Conservation (phyloP, 2,329 filamentous ascomycete species). For the Hypoxylon sp. region DNA sequence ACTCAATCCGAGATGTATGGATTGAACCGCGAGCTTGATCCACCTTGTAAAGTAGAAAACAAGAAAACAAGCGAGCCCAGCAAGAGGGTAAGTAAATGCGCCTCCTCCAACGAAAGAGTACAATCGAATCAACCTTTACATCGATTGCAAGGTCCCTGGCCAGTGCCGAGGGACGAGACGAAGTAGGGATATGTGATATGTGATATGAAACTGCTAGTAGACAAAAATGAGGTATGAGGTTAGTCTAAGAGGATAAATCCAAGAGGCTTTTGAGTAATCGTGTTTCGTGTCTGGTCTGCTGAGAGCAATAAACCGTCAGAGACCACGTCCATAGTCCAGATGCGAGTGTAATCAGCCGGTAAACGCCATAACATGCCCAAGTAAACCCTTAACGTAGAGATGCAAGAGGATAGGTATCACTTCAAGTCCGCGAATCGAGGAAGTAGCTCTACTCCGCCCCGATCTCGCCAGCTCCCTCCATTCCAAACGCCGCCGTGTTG, state of each 20-base stretch:
- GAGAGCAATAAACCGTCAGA: conserved; percentile 45
- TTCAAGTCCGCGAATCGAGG: conserved; percentile 6
- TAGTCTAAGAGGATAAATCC: conserved; percentile 36
- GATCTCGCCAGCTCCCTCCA: conserved; percentile 69
- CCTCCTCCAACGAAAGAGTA: conserved; percentile 23
- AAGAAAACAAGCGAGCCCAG: conserved; percentile 20
- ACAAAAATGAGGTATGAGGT: conserved; percentile 29
- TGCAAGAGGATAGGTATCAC: conserved; percentile 35
- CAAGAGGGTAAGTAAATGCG: conserved; percentile 7
- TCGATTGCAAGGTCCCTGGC: conserved; percentile 15
- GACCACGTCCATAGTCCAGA: conserved; percentile 49
- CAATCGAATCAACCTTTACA: conserved; percentile 31
- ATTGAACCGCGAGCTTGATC: conserved; percentile 12
- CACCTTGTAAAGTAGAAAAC: conserved; percentile 13
- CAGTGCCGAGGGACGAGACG: conserved; percentile 2
- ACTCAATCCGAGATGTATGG: conserved; percentile 10
- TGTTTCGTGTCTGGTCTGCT: conserved; percentile 50
- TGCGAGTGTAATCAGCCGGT: conserved; percentile 51
- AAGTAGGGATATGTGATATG: conserved; percentile 28
- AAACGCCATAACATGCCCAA: conserved; percentile 54
- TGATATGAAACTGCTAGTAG: conserved; percentile 30
- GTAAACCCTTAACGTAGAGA: conserved; percentile 37
- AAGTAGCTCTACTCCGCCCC: conserved; percentile 63
- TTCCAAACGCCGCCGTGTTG: conserved; percentile 62
- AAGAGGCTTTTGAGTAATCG: conserved; percentile 47